These are phyloP conservation scores for Excoecaria agallocha DNA, from an alignment of 345 rosid genomes.

Conservation along the genomic window DNA sequence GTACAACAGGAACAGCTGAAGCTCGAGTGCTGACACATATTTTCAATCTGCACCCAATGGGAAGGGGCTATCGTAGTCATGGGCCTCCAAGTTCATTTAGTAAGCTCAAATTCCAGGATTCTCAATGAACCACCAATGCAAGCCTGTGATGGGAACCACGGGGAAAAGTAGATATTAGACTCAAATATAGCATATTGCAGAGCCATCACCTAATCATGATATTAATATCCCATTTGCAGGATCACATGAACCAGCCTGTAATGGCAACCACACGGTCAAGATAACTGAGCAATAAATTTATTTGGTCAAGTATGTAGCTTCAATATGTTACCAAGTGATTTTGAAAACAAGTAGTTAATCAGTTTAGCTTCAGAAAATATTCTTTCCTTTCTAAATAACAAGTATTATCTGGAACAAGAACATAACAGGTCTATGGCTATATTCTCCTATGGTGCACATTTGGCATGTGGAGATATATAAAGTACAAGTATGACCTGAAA, in stretches of 20 bases:
- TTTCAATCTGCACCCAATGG: slow-evolving; percentile 60
- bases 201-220: neutral
- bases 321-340: too few species aligned
- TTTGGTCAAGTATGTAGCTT: neutral
- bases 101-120: neutral
- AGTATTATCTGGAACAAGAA: too few species aligned
- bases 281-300: neutral
- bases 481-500: too few species aligned
- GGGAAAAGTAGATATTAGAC: neutral
- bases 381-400: neutral
- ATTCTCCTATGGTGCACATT: too few species aligned
- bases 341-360: too few species aligned
- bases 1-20: slow-evolving; percentile 82
- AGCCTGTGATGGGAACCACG: neutral
- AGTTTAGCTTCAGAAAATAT: neutral
- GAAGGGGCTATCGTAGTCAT: neutral
- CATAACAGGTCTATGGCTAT: too few species aligned
- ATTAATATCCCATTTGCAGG: neutral
- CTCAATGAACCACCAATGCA: neutral
- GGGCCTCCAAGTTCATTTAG: neutral
- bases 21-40: slow-evolving; percentile 73
- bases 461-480: too few species aligned
- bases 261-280: neutral
- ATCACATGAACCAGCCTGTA: neutral
- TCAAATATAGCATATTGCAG: neutral